Conservation (phyloP, 352 stramenopile species). For the Elongisporangium undulatum region DNA sequence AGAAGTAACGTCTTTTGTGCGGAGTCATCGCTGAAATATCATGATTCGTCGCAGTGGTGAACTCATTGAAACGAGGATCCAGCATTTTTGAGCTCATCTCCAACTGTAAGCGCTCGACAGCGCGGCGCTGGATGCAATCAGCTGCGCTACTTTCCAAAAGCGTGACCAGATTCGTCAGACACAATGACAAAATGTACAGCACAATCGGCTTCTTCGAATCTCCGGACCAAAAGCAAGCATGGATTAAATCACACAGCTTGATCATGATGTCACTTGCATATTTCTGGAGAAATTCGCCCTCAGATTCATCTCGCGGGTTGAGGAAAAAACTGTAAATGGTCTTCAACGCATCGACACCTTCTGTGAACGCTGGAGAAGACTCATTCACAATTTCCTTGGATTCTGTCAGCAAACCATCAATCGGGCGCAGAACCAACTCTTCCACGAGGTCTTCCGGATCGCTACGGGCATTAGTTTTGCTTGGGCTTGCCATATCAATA, state of each 20-base stretch:
- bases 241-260: constrained; percentile 68
- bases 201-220: constrained; percentile 60
- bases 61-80: constrained; percentile 63
- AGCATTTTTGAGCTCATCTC: constrained; percentile 74
- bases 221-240: constrained; percentile 57
- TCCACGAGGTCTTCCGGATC: constrained; percentile 21
- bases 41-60: constrained; percentile 34
- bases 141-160: constrained; percentile 54
- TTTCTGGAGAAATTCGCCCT: constrained; percentile 63
- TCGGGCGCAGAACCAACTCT: constrained; percentile 53
- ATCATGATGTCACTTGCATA: constrained; percentile 80
- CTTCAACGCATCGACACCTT: constrained; percentile 77
- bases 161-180: constrained; percentile 60
- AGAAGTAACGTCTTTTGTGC: constrained; percentile 55
- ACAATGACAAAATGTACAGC: constrained; percentile 70
- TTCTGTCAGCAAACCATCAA: constrained; percentile 63
- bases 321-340: constrained; percentile 75
- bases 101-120: constrained; percentile 71
- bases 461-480: neutral
- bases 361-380: constrained; percentile 40
- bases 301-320: constrained; percentile 42
- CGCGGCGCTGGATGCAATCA: constrained; percentile 63
- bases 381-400: constrained; percentile 59
- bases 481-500: constrained; percentile 45
- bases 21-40: constrained; percentile 35